Percentiles rank a stretch among this genome's conserved stretches.
Conservation (phyloP, 192 early-diverging fungal species). For the Phlyctochytrium planicorne region DNA sequence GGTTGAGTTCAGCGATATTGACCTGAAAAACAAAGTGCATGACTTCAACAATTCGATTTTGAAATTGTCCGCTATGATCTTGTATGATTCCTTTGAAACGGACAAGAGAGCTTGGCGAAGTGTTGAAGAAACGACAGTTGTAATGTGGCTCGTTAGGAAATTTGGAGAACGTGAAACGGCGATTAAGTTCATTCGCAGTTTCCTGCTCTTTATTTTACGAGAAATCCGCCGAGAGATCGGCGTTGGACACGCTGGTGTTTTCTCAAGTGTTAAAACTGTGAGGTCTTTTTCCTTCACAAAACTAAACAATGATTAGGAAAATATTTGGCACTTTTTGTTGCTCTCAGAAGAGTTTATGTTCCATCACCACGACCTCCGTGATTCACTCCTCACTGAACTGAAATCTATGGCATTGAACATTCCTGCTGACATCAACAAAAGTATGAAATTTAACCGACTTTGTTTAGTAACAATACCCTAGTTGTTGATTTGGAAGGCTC, state of each 20-base stretch:
- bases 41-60: background rate
- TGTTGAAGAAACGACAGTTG: conserved; percentile 35
- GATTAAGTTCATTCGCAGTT: conserved; percentile 14
- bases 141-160: conserved; percentile 22
- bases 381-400: conserved; percentile 30
- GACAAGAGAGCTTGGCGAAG: conserved; percentile 39
- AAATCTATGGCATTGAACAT: background rate
- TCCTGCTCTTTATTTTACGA: conserved; percentile 22
- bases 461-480: no score
- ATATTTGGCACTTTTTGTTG: conserved; percentile 32
- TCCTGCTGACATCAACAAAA: background rate
- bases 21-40: no score
- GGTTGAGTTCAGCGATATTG: no score
- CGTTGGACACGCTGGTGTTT: conserved; percentile 17
- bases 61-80: conserved; percentile 15
- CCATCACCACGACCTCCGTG: conserved; percentile 37
- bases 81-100: conserved; percentile 36
- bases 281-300: conserved; percentile 6
- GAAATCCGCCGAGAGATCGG: conserved; percentile 27
- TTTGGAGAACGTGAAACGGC: conserved; percentile 12
- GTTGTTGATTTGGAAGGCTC: background rate
- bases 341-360: conserved; percentile 47
- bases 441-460: no score
- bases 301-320: conserved; percentile 26
- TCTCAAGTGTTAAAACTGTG: conserved; percentile 30